phyloP scores from a whole-genome alignment of 352 stramenopile species.

The Pythium folliculosum region DNA sequence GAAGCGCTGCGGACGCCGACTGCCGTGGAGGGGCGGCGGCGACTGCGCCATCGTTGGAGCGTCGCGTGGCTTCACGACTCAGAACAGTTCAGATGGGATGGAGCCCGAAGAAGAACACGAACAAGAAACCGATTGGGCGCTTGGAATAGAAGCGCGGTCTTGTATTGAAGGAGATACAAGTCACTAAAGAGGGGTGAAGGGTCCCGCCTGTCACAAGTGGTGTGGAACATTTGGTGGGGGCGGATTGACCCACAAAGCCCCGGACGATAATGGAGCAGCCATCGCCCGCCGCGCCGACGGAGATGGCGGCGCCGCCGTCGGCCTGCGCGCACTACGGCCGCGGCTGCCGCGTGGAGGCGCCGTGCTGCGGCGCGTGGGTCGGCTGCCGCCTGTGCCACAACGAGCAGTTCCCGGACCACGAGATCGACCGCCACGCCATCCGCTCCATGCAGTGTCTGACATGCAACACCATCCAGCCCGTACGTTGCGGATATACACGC shows the following conservation, averaged over 20 bases:
- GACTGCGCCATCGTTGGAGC: constrained; percentile 3
- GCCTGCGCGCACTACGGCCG: constrained; percentile 64
- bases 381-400: constrained; percentile 76
- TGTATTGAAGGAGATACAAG: neutral
- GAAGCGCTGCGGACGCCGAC: constrained; percentile 3
- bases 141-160: constrained; percentile 8
- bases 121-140: neutral
- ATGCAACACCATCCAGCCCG: constrained; percentile 61
- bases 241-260: too few relatives aligned
- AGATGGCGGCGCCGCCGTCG: neutral
- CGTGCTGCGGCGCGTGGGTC: constrained; percentile 78
- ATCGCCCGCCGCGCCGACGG: neutral
- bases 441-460: constrained; percentile 63
- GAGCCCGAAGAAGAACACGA: neutral
- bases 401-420: constrained; percentile 50
- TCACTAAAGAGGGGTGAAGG: neutral
- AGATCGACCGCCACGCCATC: constrained; percentile 81
- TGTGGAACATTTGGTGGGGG: too few relatives aligned
- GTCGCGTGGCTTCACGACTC: too few relatives aligned
- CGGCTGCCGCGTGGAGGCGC: constrained; percentile 65
- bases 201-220: too few relatives aligned
- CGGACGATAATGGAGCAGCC: too few relatives aligned
- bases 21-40: constrained; percentile 2
- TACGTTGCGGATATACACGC: constrained; percentile 26
- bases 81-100: neutral